These are phyloP conservation scores for Hymenoscyphus fructigenus DNA, from an alignment of 2,329 filamentous ascomycete genomes.

Conservation along the genomic window DNA sequence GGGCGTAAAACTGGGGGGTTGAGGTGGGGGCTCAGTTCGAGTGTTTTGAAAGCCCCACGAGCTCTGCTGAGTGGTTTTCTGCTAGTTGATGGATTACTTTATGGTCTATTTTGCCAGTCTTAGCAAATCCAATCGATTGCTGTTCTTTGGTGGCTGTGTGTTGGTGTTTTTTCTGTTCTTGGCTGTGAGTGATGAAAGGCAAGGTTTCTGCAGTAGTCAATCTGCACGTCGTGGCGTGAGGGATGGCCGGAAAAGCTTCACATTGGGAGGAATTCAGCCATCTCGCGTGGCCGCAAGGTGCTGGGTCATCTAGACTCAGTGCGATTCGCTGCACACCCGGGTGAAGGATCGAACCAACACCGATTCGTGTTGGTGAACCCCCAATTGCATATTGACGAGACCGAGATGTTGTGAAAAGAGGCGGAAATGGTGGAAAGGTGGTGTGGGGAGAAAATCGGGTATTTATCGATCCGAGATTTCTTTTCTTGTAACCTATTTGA, in stretches of 20 bases:
- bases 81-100: not conserved
- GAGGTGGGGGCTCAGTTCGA: not conserved
- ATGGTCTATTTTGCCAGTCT: not conserved
- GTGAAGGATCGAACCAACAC: not conserved
- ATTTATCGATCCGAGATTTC: not conserved
- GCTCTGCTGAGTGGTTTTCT: not conserved
- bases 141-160: not conserved
- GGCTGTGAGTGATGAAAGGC: not conserved
- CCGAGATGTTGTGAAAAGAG: not conserved
- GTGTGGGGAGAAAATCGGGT: not conserved
- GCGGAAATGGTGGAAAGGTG: not conserved
- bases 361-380: not conserved
- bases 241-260: not conserved
- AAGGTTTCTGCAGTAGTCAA: not conserved
- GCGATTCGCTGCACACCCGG: not conserved
- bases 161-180: not conserved
- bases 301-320: not conserved
- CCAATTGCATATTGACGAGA: not conserved
- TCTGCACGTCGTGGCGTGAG: not conserved
- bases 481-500: not conserved
- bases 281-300: constrained; percentile 5
- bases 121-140: not conserved
- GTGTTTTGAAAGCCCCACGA: not conserved
- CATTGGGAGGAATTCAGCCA: constrained; percentile 1
- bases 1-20: not conserved